These are phyloP conservation scores for Didymella sp. DNA, from an alignment of 2,329 filamentous ascomycete species.

Conservation along the genomic window DNA sequence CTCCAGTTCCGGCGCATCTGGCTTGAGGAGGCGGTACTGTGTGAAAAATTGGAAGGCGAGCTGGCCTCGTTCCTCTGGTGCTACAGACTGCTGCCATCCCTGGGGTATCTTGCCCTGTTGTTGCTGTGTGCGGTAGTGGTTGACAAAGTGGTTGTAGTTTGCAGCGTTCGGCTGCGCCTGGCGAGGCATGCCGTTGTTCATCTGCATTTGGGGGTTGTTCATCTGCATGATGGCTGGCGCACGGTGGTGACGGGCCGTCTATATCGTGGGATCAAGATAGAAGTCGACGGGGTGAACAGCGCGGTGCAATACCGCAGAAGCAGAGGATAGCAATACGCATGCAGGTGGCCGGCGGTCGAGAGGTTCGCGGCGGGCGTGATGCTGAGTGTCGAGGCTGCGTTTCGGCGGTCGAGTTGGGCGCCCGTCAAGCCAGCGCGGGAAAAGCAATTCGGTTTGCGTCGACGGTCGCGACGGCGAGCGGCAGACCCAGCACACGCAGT, in stretches of 20 bases:
- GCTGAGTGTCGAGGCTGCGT: constrained; percentile 5
- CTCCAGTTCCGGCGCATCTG: constrained; percentile 38
- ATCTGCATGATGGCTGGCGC: constrained; percentile 29
- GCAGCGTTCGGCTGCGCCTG: constrained; percentile 24
- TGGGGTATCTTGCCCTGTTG: constrained; percentile 38
- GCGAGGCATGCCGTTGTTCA: constrained; percentile 31
- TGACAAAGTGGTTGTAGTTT: constrained; percentile 35
- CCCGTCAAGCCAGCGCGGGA: constrained; percentile 8
- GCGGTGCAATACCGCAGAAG: constrained; percentile 9
- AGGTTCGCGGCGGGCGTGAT: constrained; percentile 2
- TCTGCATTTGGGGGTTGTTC: constrained; percentile 46
- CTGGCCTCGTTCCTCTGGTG: constrained; percentile 43
- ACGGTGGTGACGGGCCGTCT: constrained; percentile 23
- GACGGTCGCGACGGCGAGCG: constrained; percentile 11
- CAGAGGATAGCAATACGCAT: constrained; percentile 9
- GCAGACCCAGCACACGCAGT: constrained; percentile 14
- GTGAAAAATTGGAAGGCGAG: constrained; percentile 45
- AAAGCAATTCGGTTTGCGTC: constrained; percentile 14
- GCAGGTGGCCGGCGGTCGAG: constrained; percentile 4
- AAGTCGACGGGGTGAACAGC: background rate
- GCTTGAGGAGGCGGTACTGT: constrained; percentile 43
- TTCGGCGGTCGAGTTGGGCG: constrained; percentile 17
- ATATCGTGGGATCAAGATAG: constrained; percentile 2
- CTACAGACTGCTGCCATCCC: constrained; percentile 44
- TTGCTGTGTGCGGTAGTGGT: constrained; percentile 38